Evolutionary conservation across 352 stramenopile species (phyloP).

Genomic region (Globisporangium polare): DNA sequence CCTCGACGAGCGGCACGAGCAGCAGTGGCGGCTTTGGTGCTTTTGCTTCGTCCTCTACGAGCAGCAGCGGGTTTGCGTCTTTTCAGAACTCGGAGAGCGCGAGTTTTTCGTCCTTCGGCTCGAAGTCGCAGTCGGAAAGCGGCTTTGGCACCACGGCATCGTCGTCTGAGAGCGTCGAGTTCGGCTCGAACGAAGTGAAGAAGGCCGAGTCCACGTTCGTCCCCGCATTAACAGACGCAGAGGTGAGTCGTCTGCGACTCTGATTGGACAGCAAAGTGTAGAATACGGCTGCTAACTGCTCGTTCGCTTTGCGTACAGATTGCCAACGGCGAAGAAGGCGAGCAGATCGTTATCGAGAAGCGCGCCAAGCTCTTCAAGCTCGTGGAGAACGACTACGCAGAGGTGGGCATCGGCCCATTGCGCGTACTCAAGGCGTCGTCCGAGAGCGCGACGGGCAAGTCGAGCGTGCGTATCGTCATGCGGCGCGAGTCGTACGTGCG

Average conservation of each 20-base stretch:
- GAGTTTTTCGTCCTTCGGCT: slow-evolving; percentile 59
- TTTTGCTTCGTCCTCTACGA: slow-evolving; percentile 12
- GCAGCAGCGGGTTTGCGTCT: slow-evolving; percentile 46
- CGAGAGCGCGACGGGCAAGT: slow-evolving; percentile 33
- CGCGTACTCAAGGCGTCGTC: slow-evolving; percentile 54
- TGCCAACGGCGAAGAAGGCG: slow-evolving; percentile 70
- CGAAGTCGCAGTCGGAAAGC: slow-evolving; percentile 30
- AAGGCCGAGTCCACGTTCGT: slow-evolving; percentile 43
- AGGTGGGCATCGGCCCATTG: slow-evolving; percentile 74
- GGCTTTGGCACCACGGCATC: slow-evolving; percentile 38
- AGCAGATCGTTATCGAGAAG: slow-evolving; percentile 73
- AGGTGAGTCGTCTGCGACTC: slow-evolving; percentile 29
- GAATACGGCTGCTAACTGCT: background rate
- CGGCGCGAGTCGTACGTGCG: slow-evolving; percentile 69
- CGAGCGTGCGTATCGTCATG: slow-evolving; percentile 68
- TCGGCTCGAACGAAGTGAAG: slow-evolving; percentile 39
- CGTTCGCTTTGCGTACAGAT: slow-evolving; percentile 7
- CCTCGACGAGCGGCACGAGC: slow-evolving; percentile 25
- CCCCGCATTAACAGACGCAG: slow-evolving; percentile 54
- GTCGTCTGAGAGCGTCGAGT: slow-evolving; percentile 37
- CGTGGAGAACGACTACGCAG: slow-evolving; percentile 64
- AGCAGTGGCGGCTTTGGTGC: slow-evolving; percentile 24
- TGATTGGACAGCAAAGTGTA: background rate
- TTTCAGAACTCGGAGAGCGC: slow-evolving; percentile 40
- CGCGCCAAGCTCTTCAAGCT: slow-evolving; percentile 80